Conservation (phyloP, 1,139 yeast species). For the Magnusiomyces suaveolens region DNA sequence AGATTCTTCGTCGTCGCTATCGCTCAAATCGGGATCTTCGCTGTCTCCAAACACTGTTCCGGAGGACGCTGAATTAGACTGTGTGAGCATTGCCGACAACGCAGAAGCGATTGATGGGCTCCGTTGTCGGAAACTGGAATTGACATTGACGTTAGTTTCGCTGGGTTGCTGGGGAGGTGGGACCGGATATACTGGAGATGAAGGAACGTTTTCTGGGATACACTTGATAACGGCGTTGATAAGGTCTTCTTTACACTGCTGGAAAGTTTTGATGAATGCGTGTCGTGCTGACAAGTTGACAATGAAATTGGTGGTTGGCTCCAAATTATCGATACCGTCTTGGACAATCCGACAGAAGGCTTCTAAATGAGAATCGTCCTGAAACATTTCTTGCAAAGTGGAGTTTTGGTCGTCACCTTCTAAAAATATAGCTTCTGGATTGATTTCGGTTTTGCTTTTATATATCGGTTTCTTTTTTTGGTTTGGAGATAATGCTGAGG, state of each 20-base stretch:
- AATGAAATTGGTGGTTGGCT: background rate
- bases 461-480: background rate
- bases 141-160: background rate
- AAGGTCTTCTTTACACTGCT: slow-evolving; percentile 1
- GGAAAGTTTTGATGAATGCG: background rate
- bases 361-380: background rate
- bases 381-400: background rate
- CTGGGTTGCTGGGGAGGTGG: background rate
- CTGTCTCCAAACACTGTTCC: background rate
- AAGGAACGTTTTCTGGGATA: background rate
- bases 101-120: background rate
- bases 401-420: background rate
- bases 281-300: background rate
- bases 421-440: background rate
- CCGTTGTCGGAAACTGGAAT: background rate
- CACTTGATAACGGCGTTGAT: background rate
- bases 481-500: background rate
- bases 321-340: background rate
- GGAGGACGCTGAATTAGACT: background rate
- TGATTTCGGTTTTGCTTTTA: background rate
- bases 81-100: background rate
- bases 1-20: background rate
- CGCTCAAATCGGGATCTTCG: background rate
- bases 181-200: background rate
- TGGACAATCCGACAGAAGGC: slow-evolving; percentile 2